Evolutionary conservation across 176 grass and related monocot species (phyloP).

Genomic region (Hordeum marinum): DNA sequence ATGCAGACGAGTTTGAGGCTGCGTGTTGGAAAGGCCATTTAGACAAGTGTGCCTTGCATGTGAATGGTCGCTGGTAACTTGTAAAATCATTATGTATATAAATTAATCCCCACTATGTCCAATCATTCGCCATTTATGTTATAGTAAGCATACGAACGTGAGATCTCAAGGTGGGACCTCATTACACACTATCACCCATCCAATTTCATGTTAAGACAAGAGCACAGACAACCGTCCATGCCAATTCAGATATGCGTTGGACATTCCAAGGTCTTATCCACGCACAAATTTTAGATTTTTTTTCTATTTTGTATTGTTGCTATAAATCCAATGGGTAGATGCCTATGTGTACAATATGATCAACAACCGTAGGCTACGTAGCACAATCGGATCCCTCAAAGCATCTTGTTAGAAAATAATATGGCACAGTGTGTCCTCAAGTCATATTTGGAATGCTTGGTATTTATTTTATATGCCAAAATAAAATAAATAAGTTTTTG

Average conservation of each 20-base stretch:
- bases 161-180: constrained; percentile 20
- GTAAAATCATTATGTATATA: background rate
- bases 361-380: background rate
- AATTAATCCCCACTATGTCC: background rate
- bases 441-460: background rate
- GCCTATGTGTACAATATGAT: background rate
- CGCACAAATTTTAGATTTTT: background rate
- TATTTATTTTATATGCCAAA: background rate
- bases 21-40: too few relatives aligned
- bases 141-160: background rate
- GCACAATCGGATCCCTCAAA: background rate
- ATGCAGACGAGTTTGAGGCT: too few relatives aligned
- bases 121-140: background rate
- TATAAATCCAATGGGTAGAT: background rate
- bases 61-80: background rate
- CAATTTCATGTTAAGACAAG: constrained; percentile 21
- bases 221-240: constrained; percentile 15
- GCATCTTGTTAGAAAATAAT: too few relatives aligned
- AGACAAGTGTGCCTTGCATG: background rate
- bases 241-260: constrained; percentile 23
- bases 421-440: too few relatives aligned
- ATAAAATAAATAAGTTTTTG: background rate
- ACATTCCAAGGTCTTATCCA: constrained; percentile 3
- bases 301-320: background rate
- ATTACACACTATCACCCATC: background rate